These are phyloP conservation scores for Kuraishia cidri DNA, from an alignment of 805 yeast species.

Conservation along the genomic window DNA sequence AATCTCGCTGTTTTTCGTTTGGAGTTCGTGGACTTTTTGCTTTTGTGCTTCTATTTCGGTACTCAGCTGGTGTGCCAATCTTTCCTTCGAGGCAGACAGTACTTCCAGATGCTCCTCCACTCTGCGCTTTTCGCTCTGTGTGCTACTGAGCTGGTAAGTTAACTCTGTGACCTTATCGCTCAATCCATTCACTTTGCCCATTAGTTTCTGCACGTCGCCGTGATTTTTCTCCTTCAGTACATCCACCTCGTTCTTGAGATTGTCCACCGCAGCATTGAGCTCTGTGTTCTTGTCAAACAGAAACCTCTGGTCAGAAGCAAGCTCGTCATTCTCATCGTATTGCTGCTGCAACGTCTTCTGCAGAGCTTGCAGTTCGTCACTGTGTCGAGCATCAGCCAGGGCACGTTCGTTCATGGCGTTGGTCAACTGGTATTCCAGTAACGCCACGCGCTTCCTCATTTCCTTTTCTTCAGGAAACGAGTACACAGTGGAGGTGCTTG, in stretches of 20 bases:
- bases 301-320: constrained; percentile 1
- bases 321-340: neutral
- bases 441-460: neutral
- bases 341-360: neutral
- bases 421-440: constrained; percentile 1
- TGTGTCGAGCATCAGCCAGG: neutral
- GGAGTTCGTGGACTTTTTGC: neutral
- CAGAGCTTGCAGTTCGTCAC: neutral
- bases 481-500: too few species aligned
- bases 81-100: neutral
- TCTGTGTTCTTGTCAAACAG: neutral
- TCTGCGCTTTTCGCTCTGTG: neutral
- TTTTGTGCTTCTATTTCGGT: neutral
- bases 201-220: neutral
- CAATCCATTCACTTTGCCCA: neutral
- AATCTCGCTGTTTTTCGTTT: neutral
- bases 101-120: neutral
- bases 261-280: neutral
- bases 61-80: neutral
- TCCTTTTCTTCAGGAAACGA: neutral
- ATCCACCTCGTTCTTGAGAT: neutral
- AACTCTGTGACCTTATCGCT: neutral
- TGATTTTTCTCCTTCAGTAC: neutral
- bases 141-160: neutral
- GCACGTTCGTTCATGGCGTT: neutral